phyloP scores from a whole-genome alignment of 805 yeast genomes.

The Dipodascus albidus region DNA sequence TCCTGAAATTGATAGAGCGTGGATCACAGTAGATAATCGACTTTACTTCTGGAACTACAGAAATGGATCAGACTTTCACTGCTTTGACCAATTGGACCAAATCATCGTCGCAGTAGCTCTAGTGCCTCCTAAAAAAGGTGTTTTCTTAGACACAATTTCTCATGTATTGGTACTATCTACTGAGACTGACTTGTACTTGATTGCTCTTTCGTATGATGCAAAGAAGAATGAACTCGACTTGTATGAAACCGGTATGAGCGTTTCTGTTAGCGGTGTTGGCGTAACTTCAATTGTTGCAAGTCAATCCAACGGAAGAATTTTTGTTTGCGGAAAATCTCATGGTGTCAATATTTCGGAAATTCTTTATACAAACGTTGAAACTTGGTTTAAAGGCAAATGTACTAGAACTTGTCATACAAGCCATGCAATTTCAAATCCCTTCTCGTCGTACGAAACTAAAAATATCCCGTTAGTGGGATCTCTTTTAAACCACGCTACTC shows the following conservation, averaged over 20 bases:
- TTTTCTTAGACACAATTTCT: constrained; percentile 69
- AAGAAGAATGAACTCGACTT: constrained; percentile 41
- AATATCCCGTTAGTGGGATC: constrained; percentile 15
- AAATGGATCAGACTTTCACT: constrained; percentile 53
- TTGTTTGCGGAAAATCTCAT: constrained; percentile 72
- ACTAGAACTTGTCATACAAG: constrained; percentile 75
- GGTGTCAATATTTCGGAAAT: constrained; percentile 78
- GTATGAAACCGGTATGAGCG: constrained; percentile 72
- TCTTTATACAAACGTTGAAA: constrained; percentile 68
- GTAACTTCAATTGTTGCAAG: constrained; percentile 51
- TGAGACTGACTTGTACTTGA: constrained; percentile 61
- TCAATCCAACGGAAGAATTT: constrained; percentile 62
- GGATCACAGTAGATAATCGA: constrained; percentile 77
- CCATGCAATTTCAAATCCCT: constrained; percentile 21
- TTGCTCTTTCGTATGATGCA: constrained; percentile 50
- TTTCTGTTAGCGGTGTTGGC: constrained; percentile 67
- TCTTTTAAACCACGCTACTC: constrained; percentile 22
- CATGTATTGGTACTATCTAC: constrained; percentile 70
- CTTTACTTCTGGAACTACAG: constrained; percentile 74
- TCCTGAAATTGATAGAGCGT: constrained; percentile 67
- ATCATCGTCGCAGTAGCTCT: constrained; percentile 65
- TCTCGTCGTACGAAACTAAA: constrained; percentile 26
- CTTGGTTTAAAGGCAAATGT: constrained; percentile 79
- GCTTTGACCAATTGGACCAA: constrained; percentile 73
- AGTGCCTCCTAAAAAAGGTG: constrained; percentile 70